Percentiles rank a stretch among this genome's conserved stretches.
phyloP scores from a whole-genome alignment of 768 basidiomycete genomes.

The Cubamyces sp. region DNA sequence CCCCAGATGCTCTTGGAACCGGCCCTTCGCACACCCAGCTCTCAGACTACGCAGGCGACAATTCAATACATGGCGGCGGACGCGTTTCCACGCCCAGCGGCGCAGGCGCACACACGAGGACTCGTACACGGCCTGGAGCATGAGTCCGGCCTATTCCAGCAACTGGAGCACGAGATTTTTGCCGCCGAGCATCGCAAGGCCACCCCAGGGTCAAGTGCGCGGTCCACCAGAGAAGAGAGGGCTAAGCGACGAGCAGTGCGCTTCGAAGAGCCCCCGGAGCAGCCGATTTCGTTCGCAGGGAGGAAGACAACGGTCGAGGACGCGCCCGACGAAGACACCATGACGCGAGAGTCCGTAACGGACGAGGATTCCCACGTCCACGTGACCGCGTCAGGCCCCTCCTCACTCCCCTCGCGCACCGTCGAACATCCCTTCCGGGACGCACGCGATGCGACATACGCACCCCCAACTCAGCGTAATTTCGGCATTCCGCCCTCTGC shows the following conservation, averaged over 20 bases:
- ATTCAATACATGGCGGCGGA: not conserved
- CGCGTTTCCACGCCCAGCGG: not conserved
- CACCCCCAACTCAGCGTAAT: constrained; percentile 18
- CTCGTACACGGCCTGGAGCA: constrained; percentile 2
- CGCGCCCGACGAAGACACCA: not conserved
- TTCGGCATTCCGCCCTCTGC: constrained; percentile 11
- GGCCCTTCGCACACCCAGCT: not conserved
- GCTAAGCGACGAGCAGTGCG: not conserved
- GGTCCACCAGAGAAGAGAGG: not conserved
- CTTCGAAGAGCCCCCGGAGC: constrained; percentile 6
- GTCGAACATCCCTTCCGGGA: constrained; percentile 16
- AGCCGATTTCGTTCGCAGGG: not conserved
- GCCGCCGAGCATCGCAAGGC: constrained; percentile 1
- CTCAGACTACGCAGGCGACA: not conserved
- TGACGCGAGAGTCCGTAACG: not conserved
- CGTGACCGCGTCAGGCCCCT: not conserved
- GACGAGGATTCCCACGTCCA: not conserved
- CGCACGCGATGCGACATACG: constrained; percentile 12
- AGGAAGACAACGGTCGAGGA: constrained; percentile 1
- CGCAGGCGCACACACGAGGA: not conserved
- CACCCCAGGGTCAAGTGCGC: not conserved
- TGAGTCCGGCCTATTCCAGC: not conserved
- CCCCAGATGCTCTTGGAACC: constrained; percentile 9
- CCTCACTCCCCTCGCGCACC: constrained; percentile 9
- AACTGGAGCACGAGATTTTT: constrained; percentile 11